A percentile compares a stretch with the other conserved stretches of the same genome.
Evolutionary conservation across 140 eudicot genomes (phyloP).

Genomic region (Anethum foeniculum): DNA sequence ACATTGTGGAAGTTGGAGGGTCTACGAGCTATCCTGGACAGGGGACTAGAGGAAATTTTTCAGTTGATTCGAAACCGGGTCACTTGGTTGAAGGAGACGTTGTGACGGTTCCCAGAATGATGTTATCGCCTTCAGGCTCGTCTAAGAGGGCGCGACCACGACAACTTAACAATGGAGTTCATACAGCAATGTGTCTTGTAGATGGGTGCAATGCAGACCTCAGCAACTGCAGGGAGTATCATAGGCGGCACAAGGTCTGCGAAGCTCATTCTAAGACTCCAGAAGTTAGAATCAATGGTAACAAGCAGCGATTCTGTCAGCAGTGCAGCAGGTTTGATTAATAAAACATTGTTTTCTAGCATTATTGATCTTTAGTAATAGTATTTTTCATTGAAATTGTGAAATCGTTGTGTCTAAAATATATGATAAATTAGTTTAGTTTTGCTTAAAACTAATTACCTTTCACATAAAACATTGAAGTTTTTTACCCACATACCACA

Average conservation of each 20-base stretch:
- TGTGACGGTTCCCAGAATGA: slow-evolving; percentile 27
- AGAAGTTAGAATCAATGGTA: slow-evolving; percentile 39
- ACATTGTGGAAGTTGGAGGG: slow-evolving; percentile 31
- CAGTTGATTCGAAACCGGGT: slow-evolving; percentile 56
- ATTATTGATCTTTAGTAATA: not conserved
- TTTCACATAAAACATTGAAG: not conserved
- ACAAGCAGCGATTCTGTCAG: slow-evolving; percentile 61
- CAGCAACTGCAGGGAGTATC: slow-evolving; percentile 49
- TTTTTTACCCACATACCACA: not conserved
- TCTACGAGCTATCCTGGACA: slow-evolving; percentile 33
- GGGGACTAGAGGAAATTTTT: slow-evolving; percentile 37
- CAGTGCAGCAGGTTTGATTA: slow-evolving; percentile 59
- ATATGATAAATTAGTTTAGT: not conserved
- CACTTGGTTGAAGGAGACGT: slow-evolving; percentile 32
- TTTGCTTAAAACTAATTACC: not conserved
- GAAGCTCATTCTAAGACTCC: slow-evolving; percentile 59
- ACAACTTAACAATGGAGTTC: slow-evolving; percentile 16
- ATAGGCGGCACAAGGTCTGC: slow-evolving; percentile 66
- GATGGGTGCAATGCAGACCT: slow-evolving; percentile 62
- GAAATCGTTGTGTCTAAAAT: not conserved
- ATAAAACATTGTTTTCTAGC: not conserved
- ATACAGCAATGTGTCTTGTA: slow-evolving; percentile 34
- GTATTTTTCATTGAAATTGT: not conserved
- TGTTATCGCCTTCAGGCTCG: slow-evolving; percentile 39
- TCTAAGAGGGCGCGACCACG: slow-evolving; percentile 47